A percentile compares a stretch with the other conserved stretches of the same genome.
Conservation (phyloP, 1,284 basidiomycete species). For the Heterobasidion annosum region DNA sequence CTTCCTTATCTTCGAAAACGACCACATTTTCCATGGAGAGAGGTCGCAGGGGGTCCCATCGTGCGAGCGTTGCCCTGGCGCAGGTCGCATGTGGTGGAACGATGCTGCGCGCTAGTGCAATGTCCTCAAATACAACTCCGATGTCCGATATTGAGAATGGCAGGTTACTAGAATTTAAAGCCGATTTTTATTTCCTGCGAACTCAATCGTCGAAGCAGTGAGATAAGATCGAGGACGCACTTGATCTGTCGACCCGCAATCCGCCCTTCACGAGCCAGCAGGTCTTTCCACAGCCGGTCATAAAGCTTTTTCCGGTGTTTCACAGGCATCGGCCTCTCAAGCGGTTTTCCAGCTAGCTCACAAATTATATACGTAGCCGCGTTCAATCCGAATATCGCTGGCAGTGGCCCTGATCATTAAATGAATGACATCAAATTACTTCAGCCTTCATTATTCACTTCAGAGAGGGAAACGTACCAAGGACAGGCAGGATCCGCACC, state of each 20-base stretch:
- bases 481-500: constrained; percentile 82
- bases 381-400: constrained; percentile 84
- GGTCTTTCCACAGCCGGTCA: constrained; percentile 69
- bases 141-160: constrained; percentile 79
- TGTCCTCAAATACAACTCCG: constrained; percentile 79
- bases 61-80: constrained; percentile 60
- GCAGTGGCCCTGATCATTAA: constrained; percentile 54
- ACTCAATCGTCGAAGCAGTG: not conserved
- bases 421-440: not conserved
- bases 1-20: constrained; percentile 71
- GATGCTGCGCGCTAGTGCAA: constrained; percentile 72
- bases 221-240: constrained; percentile 9
- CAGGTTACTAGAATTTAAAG: constrained; percentile 41
- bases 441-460: not conserved
- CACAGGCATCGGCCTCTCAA: constrained; percentile 74
- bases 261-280: constrained; percentile 66
- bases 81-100: constrained; percentile 71
- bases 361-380: constrained; percentile 83
- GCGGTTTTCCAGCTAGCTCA: constrained; percentile 75
- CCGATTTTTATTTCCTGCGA: not conserved
- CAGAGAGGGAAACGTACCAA: constrained; percentile 40
- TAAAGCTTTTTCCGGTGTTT: constrained; percentile 83
- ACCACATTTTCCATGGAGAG: constrained; percentile 73
- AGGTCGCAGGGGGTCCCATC: constrained; percentile 68
- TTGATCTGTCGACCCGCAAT: constrained; percentile 34